These are phyloP conservation scores for Pseudocercospora macadamiae DNA, from an alignment of 2,329 filamentous ascomycete species.

Conservation along the genomic window DNA sequence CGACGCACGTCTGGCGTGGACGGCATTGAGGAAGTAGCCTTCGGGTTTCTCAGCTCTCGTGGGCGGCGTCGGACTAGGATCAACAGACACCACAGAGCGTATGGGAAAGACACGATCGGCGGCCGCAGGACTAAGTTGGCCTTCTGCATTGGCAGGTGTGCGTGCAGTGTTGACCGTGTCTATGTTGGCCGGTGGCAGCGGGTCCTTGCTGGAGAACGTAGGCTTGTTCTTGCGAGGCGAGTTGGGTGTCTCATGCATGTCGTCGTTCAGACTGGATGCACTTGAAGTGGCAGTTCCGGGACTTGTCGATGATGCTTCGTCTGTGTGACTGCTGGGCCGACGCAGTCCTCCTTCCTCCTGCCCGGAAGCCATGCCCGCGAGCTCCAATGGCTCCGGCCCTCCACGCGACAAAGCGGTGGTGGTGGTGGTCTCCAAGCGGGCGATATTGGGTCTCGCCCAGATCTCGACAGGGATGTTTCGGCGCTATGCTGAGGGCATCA, in stretches of 20 bases:
- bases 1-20: constrained; percentile 28
- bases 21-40: constrained; percentile 42
- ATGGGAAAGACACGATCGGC: constrained; percentile 77
- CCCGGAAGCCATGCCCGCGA: constrained; percentile 1
- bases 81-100: constrained; percentile 74
- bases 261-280: constrained; percentile 3
- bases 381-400: background rate
- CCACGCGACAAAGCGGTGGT: background rate
- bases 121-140: constrained; percentile 44
- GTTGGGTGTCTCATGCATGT: background rate
- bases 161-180: constrained; percentile 1
- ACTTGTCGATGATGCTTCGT: constrained; percentile 6
- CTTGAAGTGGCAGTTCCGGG: constrained; percentile 1
- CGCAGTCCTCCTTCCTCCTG: constrained; percentile 5
- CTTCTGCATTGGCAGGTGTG: constrained; percentile 22
- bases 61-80: constrained; percentile 52
- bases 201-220: constrained; percentile 11
- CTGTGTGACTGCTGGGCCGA: constrained; percentile 10
- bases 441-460: background rate
- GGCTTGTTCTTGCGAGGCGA: constrained; percentile 17
- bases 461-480: constrained; percentile 5
- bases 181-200: constrained; percentile 7
- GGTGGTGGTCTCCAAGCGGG: background rate
- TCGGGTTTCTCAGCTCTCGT: constrained; percentile 25
- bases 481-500: constrained; percentile 6